Base-by-base conservation (phyloP, 208 protist species). In the Leishmania lainsoni region DNA sequence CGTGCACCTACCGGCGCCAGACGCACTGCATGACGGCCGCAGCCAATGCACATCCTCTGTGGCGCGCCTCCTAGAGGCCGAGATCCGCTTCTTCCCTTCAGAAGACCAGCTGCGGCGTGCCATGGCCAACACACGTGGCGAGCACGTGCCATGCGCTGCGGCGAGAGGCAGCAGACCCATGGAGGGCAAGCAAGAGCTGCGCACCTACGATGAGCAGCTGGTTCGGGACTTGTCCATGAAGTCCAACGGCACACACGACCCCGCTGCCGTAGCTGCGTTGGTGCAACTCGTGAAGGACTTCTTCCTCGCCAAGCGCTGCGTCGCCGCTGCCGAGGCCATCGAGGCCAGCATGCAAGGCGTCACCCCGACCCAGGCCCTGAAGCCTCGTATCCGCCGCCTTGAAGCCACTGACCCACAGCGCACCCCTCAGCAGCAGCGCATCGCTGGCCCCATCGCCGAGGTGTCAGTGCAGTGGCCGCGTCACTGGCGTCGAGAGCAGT, bases 161-260 rank as follows among this genome's bases (percentile, higher is more conserved):
- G 74, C 59, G 14, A 65, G 4, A 2, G 59, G 35, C n/a, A 42
- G 14, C 58, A 78, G 45, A 17, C 3, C 17, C 51, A 76, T 10
- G 20, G 16, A 48, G n/a, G 22, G 74, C 39, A 59, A 10, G 32
- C 32, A 42, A 48, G 56, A 45, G 63, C 76, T 79, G 14, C 48
- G 76, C 20, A 87, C 92, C 12, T 97, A 95, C 80, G 90, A 97
- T 76, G 91, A 92, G 77, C 94, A 97, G 87, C 87, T 97, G 12
- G 76, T 97, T 4, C 91, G 94, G 0, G 94, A 97, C 81, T 81
- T 97, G 39, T 90, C 92, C 42, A 66, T 97, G 16, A 97, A 97
- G 85, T 93, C 91, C 66, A 88, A 91, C 81, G 88, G 79, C 45
- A 79, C 80, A 3, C 69, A 86, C 74, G 86, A 87, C 70, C 10